Conservation (phyloP, 306 rosid genomes). For the Arachis stenosperma region DNA sequence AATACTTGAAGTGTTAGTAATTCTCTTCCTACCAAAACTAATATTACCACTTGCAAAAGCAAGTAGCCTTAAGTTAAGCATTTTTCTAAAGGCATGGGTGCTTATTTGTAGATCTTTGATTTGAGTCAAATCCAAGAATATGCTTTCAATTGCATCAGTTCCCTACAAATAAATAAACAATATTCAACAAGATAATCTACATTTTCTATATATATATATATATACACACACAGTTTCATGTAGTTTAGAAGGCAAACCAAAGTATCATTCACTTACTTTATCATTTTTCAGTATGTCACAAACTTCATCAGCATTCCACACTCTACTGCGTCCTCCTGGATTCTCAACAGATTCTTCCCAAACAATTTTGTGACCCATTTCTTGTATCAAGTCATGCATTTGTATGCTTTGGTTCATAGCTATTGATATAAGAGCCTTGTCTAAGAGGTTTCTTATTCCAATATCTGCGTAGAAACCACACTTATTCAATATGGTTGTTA, state of each 20-base stretch:
- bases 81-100: neutral
- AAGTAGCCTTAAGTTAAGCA: conserved; percentile 20
- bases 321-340: conserved; percentile 10
- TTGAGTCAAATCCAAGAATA: neutral
- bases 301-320: neutral
- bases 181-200: neutral
- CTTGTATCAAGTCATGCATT: conserved; percentile 42
- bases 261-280: no score
- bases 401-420: neutral
- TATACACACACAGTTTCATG: neutral
- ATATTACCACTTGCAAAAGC: neutral
- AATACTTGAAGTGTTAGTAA: neutral
- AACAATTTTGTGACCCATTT: conserved; percentile 34
- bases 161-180: conserved; percentile 22
- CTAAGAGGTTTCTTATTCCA: conserved; percentile 13
- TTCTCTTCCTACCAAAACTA: neutral
- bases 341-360: neutral
- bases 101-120: neutral
- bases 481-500: neutral
- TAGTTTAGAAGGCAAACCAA: no score
- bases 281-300: neutral
- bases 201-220: neutral
- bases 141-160: conserved; percentile 1
- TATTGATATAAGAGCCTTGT: conserved; percentile 31
- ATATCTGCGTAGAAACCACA: neutral